These are phyloP conservation scores for Tubosaeta brunneosetosa DNA, from an alignment of 768 basidiomycete genomes.

Conservation along the genomic window DNA sequence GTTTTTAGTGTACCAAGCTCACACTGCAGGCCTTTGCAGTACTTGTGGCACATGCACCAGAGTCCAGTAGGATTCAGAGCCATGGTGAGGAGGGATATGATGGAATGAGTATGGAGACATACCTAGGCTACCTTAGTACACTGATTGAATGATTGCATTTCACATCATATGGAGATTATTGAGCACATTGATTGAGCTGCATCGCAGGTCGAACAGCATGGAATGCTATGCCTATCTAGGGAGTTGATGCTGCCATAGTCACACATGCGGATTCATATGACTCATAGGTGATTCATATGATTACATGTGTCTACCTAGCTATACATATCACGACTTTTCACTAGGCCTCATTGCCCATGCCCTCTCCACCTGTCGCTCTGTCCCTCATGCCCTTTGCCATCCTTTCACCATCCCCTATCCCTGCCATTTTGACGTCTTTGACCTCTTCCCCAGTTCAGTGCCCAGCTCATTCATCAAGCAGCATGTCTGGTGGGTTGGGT, in stretches of 20 bases:
- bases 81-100: background rate
- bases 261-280: background rate
- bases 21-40: background rate
- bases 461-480: too few species aligned
- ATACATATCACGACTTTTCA: background rate
- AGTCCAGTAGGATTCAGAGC: background rate
- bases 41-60: background rate
- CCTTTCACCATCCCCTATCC: too few species aligned
- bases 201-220: background rate
- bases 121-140: too few species aligned
- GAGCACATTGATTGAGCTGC: background rate
- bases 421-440: background rate
- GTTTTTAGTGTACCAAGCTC: background rate
- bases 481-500: too few species aligned
- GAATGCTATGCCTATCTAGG: background rate
- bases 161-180: background rate
- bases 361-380: too few species aligned
- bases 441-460: too few species aligned
- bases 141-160: background rate
- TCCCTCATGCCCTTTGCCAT: too few species aligned
- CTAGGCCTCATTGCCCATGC: background rate
- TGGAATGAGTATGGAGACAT: background rate
- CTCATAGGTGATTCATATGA: background rate
- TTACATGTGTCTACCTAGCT: background rate
- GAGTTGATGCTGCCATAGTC: background rate